Evolutionary conservation across 192 early-diverging fungal genomes (phyloP).

Genomic region (Podila horticola): DNA sequence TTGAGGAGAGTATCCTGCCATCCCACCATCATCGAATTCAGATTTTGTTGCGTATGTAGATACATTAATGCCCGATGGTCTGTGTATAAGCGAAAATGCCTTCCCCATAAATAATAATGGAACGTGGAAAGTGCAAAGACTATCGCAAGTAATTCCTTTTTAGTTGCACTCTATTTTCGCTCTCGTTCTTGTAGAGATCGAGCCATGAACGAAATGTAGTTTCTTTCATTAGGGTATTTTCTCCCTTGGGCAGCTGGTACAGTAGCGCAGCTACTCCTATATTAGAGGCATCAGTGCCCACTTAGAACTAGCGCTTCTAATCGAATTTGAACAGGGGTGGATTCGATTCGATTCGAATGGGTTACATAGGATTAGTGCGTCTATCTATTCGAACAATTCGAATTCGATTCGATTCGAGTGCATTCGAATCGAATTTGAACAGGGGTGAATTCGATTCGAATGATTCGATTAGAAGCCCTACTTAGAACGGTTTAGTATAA

Average conservation of each 20-base stretch:
- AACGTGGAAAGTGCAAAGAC: constrained; percentile 24
- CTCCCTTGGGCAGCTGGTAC: neutral
- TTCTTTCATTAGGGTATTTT: neutral
- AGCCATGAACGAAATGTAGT: constrained; percentile 1
- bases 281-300: constrained; percentile 2
- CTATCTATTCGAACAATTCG: too few relatives aligned
- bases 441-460: too few relatives aligned
- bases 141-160: constrained; percentile 8
- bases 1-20: constrained; percentile 3
- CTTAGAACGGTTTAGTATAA: constrained; percentile 12
- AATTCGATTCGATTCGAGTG: too few relatives aligned
- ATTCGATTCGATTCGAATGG: too few relatives aligned
- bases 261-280: constrained; percentile 10
- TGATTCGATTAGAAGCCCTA: too few relatives aligned
- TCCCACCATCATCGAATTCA: neutral
- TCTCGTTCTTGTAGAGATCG: neutral
- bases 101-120: constrained; percentile 21
- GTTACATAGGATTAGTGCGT: too few relatives aligned
- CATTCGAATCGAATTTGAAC: too few relatives aligned
- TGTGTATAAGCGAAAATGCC: neutral
- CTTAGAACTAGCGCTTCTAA: too few relatives aligned
- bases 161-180: neutral
- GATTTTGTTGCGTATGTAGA: neutral
- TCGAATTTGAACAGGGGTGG: too few relatives aligned
- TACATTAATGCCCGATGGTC: neutral